Evolutionary conservation across 176 grass and related monocot genomes (phyloP).

Genomic region (Cymbopogon citratus): DNA sequence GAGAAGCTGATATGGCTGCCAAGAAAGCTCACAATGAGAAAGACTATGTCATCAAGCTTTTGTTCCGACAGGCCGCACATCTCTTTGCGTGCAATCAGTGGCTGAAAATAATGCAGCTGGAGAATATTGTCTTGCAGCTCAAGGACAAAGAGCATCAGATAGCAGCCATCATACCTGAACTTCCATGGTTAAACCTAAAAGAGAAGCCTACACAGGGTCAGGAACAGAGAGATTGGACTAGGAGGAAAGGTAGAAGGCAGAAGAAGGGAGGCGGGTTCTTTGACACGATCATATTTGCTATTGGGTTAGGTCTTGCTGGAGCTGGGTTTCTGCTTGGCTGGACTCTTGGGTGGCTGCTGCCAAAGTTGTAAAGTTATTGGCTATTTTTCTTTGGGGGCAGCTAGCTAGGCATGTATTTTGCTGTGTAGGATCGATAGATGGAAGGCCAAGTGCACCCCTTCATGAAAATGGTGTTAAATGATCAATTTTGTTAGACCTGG

Average conservation of each 20-base stretch:
- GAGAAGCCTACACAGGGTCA: slow-evolving; percentile 12
- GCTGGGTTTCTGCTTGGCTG: slow-evolving; percentile 88
- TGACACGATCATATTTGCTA: slow-evolving; percentile 50
- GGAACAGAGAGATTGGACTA: slow-evolving; percentile 24
- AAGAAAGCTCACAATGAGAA: slow-evolving; percentile 60
- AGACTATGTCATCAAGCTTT: slow-evolving; percentile 60
- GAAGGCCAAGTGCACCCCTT: neutral
- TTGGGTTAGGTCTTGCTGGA: slow-evolving; percentile 70
- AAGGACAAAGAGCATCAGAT: slow-evolving; percentile 55
- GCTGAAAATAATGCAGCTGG: slow-evolving; percentile 73
- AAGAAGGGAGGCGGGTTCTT: slow-evolving; percentile 34
- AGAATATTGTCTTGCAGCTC: slow-evolving; percentile 67
- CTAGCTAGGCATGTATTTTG: slow-evolving; percentile 12
- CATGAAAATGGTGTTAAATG: neutral
- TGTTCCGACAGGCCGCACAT: slow-evolving; percentile 68
- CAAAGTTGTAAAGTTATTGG: slow-evolving; percentile 33
- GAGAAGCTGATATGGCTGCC: slow-evolving; percentile 72
- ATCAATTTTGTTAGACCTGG: neutral
- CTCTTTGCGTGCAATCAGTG: slow-evolving; percentile 88
- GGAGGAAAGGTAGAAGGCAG: slow-evolving; percentile 31
- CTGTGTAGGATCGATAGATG: slow-evolving; percentile 2
- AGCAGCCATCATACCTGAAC: slow-evolving; percentile 32
- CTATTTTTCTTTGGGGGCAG: neutral
- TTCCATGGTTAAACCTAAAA: slow-evolving; percentile 48
- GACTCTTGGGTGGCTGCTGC: slow-evolving; percentile 73